phyloP scores from a whole-genome alignment of 2,329 filamentous ascomycete genomes.

The Xylariaceae sp. region DNA sequence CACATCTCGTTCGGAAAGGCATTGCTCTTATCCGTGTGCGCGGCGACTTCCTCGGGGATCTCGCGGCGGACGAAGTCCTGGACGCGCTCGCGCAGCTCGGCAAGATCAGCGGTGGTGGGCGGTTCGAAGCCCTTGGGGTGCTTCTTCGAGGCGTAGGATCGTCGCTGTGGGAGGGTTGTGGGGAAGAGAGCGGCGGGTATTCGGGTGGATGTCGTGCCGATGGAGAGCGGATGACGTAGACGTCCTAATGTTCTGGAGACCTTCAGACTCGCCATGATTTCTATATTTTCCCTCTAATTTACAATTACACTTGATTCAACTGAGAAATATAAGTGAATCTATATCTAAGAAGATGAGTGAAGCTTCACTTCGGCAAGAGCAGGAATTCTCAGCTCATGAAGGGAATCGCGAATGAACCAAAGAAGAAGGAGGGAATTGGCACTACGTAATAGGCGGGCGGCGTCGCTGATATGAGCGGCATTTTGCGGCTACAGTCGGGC shows the following conservation, averaged over 20 bases:
- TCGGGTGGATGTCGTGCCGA: constrained; percentile 18
- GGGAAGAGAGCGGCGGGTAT: constrained; percentile 21
- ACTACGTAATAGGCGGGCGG: not conserved
- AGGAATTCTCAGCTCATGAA: too few species aligned
- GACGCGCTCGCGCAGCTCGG: constrained; percentile 76
- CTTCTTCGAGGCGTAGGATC: constrained; percentile 52
- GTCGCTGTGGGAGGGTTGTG: constrained; percentile 36
- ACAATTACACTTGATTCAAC: not conserved
- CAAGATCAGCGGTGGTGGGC: constrained; percentile 66
- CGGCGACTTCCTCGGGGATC: constrained; percentile 76
- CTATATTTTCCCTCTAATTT: constrained; percentile 20
- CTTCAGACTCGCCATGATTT: constrained; percentile 39
- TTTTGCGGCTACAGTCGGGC: constrained; percentile 18
- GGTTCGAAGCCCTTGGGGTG: constrained; percentile 60
- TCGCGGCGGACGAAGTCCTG: constrained; percentile 87
- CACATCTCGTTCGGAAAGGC: constrained; percentile 88
- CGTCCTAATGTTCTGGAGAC: constrained; percentile 33
- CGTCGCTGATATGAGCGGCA: constrained; percentile 4
- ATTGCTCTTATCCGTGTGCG: constrained; percentile 78
- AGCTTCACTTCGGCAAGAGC: too few species aligned
- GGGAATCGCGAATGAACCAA: too few species aligned
- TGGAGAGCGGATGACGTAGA: constrained; percentile 3
- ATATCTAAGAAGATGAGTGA: too few species aligned
- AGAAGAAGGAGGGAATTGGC: not conserved
- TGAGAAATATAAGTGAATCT: not conserved